Evolutionary conservation across 441 rosid genomes (phyloP).

Genomic region (Bruguiera hainesii): DNA sequence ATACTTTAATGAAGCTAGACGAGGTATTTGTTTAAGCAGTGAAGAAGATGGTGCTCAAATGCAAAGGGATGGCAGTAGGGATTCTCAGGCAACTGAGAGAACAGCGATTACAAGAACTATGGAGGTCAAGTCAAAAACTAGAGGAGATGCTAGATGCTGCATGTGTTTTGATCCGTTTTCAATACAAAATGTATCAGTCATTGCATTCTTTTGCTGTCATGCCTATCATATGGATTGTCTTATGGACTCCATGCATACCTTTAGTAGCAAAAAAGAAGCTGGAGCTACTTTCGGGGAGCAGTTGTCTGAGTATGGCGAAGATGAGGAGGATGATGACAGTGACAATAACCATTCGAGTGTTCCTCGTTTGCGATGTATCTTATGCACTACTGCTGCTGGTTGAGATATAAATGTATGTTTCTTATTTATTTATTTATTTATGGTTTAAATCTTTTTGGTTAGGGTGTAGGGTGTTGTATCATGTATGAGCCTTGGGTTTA

Average conservation of each 20-base stretch:
- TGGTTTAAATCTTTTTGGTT: not conserved
- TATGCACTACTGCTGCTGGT: slow-evolving; percentile 91
- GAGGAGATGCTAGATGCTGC: slow-evolving; percentile 89
- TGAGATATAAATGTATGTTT: slow-evolving; percentile 28
- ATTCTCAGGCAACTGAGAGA: slow-evolving; percentile 46
- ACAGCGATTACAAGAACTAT: slow-evolving; percentile 37
- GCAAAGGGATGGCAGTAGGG: slow-evolving; percentile 45
- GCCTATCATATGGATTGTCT: slow-evolving; percentile 87
- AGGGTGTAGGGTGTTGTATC: slow-evolving; percentile 5
- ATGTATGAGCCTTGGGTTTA: slow-evolving; percentile 2
- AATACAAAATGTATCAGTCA: slow-evolving; percentile 67
- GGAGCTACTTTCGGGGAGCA: slow-evolving; percentile 30
- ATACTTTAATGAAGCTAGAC: slow-evolving; percentile 84
- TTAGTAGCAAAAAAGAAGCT: slow-evolving; percentile 34
- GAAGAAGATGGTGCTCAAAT: slow-evolving; percentile 63
- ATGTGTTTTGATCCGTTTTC: slow-evolving; percentile 92
- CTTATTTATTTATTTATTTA: not conserved
- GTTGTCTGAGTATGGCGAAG: slow-evolving; percentile 35
- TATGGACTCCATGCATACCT: slow-evolving; percentile 67
- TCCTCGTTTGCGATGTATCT: slow-evolving; percentile 71
- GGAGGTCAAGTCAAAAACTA: slow-evolving; percentile 85
- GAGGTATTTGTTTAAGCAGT: slow-evolving; percentile 62
- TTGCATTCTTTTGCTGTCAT: slow-evolving; percentile 93
- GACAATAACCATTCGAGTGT: slow-evolving; percentile 34
- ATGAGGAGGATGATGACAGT: slow-evolving; percentile 47